A percentile compares a stretch with the other conserved stretches of the same genome.
phyloP scores from a whole-genome alignment of 139 green algal genomes.

The Chloropicon primus region DNA sequence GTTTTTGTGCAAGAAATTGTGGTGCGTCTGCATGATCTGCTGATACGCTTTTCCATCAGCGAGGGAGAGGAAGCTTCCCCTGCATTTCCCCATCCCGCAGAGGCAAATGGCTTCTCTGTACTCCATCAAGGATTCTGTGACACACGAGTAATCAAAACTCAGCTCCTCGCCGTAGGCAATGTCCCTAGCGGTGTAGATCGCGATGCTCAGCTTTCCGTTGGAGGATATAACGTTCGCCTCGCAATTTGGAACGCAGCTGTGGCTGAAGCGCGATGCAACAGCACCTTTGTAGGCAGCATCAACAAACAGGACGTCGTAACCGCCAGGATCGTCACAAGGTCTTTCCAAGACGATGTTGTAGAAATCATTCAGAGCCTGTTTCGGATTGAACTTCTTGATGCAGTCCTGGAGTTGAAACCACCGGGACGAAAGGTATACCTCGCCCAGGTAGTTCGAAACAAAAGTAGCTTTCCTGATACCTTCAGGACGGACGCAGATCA shows the following conservation, averaged over 20 bases:
- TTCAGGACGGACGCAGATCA: constrained; percentile 42
- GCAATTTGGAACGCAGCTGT: constrained; percentile 91
- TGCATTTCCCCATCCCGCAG: constrained; percentile 50
- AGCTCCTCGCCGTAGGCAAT: constrained; percentile 54
- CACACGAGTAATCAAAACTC: constrained; percentile 73
- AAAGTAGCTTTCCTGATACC: constrained; percentile 63
- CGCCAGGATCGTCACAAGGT: constrained; percentile 30
- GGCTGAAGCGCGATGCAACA: constrained; percentile 74
- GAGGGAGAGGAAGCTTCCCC: constrained; percentile 75
- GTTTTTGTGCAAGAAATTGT: constrained; percentile 68
- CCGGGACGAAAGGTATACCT: constrained; percentile 13
- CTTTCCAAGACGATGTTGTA: constrained; percentile 87
- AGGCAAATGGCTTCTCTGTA: constrained; percentile 71
- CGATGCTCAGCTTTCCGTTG: constrained; percentile 65
- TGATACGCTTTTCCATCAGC: constrained; percentile 13
- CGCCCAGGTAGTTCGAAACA: constrained; percentile 85
- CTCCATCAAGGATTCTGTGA: constrained; percentile 77
- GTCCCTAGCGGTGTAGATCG: constrained; percentile 47
- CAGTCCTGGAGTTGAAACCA: constrained; percentile 31
- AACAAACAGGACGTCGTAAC: constrained; percentile 80
- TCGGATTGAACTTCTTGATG: constrained; percentile 48
- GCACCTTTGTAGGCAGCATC: constrained; percentile 76
- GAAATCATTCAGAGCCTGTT: constrained; percentile 75
- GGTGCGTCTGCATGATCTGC: constrained; percentile 39
- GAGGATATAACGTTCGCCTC: constrained; percentile 54